phyloP scores from a whole-genome alignment of 2,329 filamentous ascomycete species.

The Cercospora berteroae region DNA sequence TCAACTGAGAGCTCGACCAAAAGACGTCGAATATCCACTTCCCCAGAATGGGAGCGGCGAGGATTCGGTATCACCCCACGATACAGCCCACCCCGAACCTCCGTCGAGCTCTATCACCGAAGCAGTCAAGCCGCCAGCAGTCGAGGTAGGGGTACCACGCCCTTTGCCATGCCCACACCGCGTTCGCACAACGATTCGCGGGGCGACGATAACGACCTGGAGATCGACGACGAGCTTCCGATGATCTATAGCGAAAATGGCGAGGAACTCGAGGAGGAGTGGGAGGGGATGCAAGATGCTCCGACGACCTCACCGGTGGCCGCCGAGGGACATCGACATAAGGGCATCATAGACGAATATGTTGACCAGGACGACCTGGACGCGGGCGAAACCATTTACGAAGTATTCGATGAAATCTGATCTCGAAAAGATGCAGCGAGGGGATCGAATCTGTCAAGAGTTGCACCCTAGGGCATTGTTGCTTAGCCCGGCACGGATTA shows the following conservation, averaged over 20 bases:
- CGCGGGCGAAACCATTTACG: constrained; percentile 24
- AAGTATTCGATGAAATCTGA: constrained; percentile 28
- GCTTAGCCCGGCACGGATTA: neutral
- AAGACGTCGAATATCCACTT: constrained; percentile 56
- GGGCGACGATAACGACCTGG: constrained; percentile 36
- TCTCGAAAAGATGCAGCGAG: neutral
- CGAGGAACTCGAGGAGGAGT: constrained; percentile 29
- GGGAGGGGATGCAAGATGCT: constrained; percentile 40
- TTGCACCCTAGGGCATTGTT: neutral
- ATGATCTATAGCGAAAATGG: constrained; percentile 16
- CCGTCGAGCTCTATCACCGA: constrained; percentile 31
- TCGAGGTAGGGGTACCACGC: constrained; percentile 50
- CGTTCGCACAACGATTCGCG: constrained; percentile 53
- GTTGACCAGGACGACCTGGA: constrained; percentile 20
- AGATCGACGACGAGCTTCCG: constrained; percentile 18
- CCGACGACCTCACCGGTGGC: constrained; percentile 11
- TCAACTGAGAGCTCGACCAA: constrained; percentile 36
- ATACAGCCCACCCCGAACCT: constrained; percentile 45
- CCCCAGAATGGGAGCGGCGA: constrained; percentile 46
- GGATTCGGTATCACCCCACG: constrained; percentile 44
- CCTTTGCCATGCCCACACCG: constrained; percentile 72
- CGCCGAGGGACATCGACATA: constrained; percentile 17
- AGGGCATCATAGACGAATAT: constrained; percentile 24
- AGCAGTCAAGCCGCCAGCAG: constrained; percentile 41
- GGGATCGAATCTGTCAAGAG: neutral